A percentile compares a stretch with the other conserved stretches of the same genome.
Evolutionary conservation across 2,329 filamentous ascomycete species (phyloP).

Genomic region (Cercospora sp.): DNA sequence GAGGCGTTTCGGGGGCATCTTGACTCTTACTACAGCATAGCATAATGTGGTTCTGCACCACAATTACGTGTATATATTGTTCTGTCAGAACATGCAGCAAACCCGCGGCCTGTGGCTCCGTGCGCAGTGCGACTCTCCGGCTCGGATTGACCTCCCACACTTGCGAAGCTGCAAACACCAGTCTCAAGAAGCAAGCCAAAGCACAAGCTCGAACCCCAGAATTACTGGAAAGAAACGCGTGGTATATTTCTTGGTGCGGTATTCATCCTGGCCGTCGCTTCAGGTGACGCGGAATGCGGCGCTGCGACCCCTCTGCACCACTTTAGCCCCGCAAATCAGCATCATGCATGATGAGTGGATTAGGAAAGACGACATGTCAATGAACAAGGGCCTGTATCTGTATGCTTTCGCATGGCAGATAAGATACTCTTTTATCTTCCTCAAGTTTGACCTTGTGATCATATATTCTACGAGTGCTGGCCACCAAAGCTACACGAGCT

Average conservation of each 20-base stretch:
- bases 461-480: not conserved
- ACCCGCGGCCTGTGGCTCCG: not conserved
- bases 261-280: not conserved
- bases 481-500: not conserved
- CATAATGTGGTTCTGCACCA: not conserved
- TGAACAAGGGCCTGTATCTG: constrained; percentile 7
- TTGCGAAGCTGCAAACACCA: not conserved
- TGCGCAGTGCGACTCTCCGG: not conserved
- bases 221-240: not conserved
- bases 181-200: not conserved
- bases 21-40: constrained; percentile 4
- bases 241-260: not conserved
- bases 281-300: not conserved
- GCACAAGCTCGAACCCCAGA: not conserved
- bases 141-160: not conserved
- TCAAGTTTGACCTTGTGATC: not conserved
- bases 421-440: not conserved
- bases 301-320: constrained; percentile 1
- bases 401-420: constrained; percentile 9
- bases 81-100: not conserved
- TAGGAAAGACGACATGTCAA: not conserved
- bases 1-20: constrained; percentile 13
- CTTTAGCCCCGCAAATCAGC: constrained; percentile 9
- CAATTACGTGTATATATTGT: not conserved
- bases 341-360: constrained; percentile 10